phyloP scores from a whole-genome alignment of 106 monocot genomes.

The Posidonia australis region DNA sequence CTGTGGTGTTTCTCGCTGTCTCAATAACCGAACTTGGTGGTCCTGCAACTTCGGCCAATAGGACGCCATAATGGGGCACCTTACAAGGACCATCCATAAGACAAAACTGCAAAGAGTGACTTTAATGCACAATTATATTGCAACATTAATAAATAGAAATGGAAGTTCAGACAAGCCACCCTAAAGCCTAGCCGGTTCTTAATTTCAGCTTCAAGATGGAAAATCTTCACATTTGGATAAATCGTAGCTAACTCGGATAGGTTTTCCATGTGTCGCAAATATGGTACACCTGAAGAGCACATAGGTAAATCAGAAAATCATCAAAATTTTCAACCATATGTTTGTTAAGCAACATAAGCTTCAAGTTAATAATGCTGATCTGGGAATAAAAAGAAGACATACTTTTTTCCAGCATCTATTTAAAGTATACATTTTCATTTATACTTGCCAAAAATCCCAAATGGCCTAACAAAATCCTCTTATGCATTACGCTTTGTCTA shows the following conservation, averaged over 20 bases:
- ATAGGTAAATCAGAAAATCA: not conserved
- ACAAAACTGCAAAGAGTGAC: slow-evolving; percentile 37
- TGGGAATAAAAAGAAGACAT: no score
- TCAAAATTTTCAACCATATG: no score
- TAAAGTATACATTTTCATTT: no score
- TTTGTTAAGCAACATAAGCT: no score
- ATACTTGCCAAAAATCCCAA: no score
- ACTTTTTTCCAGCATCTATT: no score
- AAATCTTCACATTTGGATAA: slow-evolving; percentile 90
- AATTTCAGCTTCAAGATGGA: slow-evolving; percentile 94
- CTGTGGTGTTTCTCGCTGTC: slow-evolving; percentile 59
- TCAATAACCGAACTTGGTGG: slow-evolving; percentile 73
- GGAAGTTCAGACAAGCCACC: slow-evolving; percentile 20
- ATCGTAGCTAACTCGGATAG: slow-evolving; percentile 72
- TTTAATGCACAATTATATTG: not conserved
- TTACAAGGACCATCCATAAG: slow-evolving; percentile 71
- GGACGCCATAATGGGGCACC: slow-evolving; percentile 86
- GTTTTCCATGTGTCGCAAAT: slow-evolving; percentile 94
- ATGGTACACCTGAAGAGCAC: slow-evolving; percentile 56
- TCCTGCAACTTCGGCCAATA: slow-evolving; percentile 88
- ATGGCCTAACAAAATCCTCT: no score
- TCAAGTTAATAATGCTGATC: no score
- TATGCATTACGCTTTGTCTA: no score
- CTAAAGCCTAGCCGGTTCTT: slow-evolving; percentile 88
- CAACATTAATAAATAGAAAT: not conserved